These are phyloP conservation scores for Lichtheimia ornata DNA, from an alignment of 371 early-diverging fungal genomes.

Conservation along the genomic window DNA sequence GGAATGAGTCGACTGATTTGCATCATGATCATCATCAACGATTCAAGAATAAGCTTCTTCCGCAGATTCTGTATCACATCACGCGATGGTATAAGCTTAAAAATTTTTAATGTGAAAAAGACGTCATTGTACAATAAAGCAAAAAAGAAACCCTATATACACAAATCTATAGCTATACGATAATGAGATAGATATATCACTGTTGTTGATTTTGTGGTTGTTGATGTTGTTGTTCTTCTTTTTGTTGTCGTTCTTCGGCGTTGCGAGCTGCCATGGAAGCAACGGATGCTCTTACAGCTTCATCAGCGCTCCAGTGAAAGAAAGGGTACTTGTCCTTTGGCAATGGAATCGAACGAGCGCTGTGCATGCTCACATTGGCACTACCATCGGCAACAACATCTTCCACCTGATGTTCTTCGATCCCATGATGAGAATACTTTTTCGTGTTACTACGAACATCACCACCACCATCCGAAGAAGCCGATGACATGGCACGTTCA, in stretches of 20 bases:
- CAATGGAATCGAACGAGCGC: constrained; percentile 18
- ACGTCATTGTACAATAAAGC: too few species aligned
- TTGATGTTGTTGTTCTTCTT: constrained; percentile 1
- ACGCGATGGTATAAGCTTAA: too few species aligned
- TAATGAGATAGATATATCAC: not conserved
- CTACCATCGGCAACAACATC: constrained; percentile 14
- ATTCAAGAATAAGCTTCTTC: too few species aligned
- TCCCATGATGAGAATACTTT: not conserved
- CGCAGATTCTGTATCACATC: too few species aligned
- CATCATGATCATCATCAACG: too few species aligned
- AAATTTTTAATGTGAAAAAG: too few species aligned
- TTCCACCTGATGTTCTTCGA: constrained; percentile 12
- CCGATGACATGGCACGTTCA: too few species aligned
- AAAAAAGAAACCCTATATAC: too few species aligned
- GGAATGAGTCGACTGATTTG: too few species aligned
- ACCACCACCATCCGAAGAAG: not conserved
- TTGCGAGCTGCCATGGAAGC: constrained; percentile 20
- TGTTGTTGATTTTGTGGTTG: not conserved
- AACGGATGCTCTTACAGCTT: constrained; percentile 34
- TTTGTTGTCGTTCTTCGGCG: not conserved
- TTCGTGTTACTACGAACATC: not conserved
- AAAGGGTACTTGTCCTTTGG: constrained; percentile 49
- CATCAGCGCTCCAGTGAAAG: constrained; percentile 53
- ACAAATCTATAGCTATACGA: too few species aligned
- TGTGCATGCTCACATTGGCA: too few species aligned